Evolutionary conservation across 805 yeast genomes (phyloP).

Genomic region (Sungouiella thailandica): DNA sequence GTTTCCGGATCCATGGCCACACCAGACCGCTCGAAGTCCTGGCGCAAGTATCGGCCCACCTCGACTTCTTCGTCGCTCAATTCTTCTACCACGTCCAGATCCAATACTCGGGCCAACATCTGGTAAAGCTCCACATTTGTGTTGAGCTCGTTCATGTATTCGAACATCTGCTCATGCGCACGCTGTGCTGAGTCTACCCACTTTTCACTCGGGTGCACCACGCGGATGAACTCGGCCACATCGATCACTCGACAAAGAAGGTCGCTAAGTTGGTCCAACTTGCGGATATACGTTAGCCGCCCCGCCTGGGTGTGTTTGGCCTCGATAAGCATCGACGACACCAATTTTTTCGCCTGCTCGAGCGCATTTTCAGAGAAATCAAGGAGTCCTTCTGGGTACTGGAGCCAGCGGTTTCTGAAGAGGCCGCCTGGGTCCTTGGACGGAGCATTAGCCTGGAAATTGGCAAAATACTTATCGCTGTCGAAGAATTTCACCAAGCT

Average conservation of each 20-base stretch:
- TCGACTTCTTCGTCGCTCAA: slow-evolving; percentile 71
- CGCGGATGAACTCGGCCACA: slow-evolving; percentile 85
- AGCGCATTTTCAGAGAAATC: slow-evolving; percentile 65
- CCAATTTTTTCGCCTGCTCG: slow-evolving; percentile 58
- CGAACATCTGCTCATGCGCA: slow-evolving; percentile 84
- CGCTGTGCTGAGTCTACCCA: slow-evolving; percentile 80
- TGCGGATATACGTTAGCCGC: slow-evolving; percentile 44
- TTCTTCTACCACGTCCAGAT: slow-evolving; percentile 17
- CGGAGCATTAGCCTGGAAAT: slow-evolving; percentile 35
- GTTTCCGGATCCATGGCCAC: slow-evolving; percentile 68
- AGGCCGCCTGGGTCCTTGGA: slow-evolving; percentile 48
- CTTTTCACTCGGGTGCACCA: slow-evolving; percentile 70
- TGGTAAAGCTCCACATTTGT: slow-evolving; percentile 71
- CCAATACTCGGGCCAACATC: slow-evolving; percentile 53
- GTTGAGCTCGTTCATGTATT: slow-evolving; percentile 88
- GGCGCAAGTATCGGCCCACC: slow-evolving; percentile 74
- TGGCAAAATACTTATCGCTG: slow-evolving; percentile 51
- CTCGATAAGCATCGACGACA: slow-evolving; percentile 45
- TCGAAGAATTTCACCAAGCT: slow-evolving; percentile 61
- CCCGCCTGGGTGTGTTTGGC: slow-evolving; percentile 39
- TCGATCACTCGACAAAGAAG: slow-evolving; percentile 89
- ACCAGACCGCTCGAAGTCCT: slow-evolving; percentile 89
- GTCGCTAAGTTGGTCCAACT: slow-evolving; percentile 82
- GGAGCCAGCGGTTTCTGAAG: slow-evolving; percentile 67
- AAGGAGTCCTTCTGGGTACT: slow-evolving; percentile 64